Evolutionary conservation across 495 filamentous ascomycete species (phyloP), one percentile per base, ranked within the genome.

Genomic region (Echria macrotheca): DNA sequence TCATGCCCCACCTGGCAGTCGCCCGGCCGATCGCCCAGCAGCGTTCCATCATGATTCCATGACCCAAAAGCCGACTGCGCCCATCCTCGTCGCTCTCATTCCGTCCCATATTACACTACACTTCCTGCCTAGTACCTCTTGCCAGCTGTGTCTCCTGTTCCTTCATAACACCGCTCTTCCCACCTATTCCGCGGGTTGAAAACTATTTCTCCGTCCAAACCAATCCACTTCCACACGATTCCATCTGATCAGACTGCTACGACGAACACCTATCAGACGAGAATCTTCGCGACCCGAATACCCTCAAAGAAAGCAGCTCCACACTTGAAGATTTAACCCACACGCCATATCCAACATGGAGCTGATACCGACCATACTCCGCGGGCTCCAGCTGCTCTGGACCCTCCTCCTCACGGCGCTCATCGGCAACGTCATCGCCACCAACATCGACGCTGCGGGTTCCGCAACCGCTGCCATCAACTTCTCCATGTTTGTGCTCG

Each of bases 401-500:
- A 56, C 67, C 44, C 41, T 76, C 28, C 57, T 76, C 53, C 61
- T 67, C 12, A 74, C 72, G 5, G 71, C 63, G 19, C 66, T 76
- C 26, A 65, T 76, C 58, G 72, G 72, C 58, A 76, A 76, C 53
- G 66, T 76, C 54, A 71, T 74, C 52, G 68, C 70, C 10, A 65
- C 37, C 55, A 71, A 73, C 55, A 44, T 64, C 23, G 44, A 40
- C 55, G 70, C 66, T 41, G 58, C 69, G 21, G 44, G 43, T 23
- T 48, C 55, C 6, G 65, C 68, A 25, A 63, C 60, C 18, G 59
- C 69, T 14, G 68, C 71, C 53, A 59, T 74, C 60, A 74, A 75
- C 62, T 76, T 74, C 61, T 52, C 65, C 57, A 74, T 76, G 66
- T 76, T 76, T 55, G 70, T 72, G 23, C 60, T 67, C 32, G 70